Conservation (phyloP, 2,329 filamentous ascomycete genomes). For the Fusarium sp. region DNA sequence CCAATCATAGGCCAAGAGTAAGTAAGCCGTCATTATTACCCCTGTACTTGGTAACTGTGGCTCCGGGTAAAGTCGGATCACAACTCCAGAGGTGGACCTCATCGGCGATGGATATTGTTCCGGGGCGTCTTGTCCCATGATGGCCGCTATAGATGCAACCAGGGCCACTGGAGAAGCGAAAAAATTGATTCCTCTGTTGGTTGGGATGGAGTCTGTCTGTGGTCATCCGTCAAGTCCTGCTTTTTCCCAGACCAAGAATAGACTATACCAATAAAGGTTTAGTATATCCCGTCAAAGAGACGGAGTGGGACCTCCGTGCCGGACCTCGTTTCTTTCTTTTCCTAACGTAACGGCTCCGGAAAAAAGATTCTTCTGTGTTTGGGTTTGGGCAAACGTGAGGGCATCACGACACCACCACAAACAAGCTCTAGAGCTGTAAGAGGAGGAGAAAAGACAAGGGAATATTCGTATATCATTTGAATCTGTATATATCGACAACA, state of each 20-base stretch:
- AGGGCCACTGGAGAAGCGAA: neutral
- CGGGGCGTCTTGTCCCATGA: slow-evolving; percentile 41
- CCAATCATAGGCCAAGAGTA: slow-evolving; percentile 52
- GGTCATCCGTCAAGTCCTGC: slow-evolving; percentile 1
- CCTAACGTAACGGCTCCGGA: slow-evolving; percentile 31
- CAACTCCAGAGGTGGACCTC: slow-evolving; percentile 2
- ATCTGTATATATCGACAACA: slow-evolving; percentile 18
- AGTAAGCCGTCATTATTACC: slow-evolving; percentile 24
- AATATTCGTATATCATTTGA: neutral
- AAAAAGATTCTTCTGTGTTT: slow-evolving; percentile 40
- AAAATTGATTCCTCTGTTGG: slow-evolving; percentile 1
- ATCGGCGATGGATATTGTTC: slow-evolving; percentile 25
- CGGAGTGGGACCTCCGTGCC: slow-evolving; percentile 34
- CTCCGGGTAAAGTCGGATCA: slow-evolving; percentile 53
- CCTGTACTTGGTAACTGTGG: slow-evolving; percentile 25
- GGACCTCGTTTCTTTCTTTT: slow-evolving; percentile 17
- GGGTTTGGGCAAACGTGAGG: slow-evolving; percentile 24
- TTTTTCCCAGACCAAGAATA: neutral
- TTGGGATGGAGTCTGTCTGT: neutral
- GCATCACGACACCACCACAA: slow-evolving; percentile 33
- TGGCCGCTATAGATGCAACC: neutral
- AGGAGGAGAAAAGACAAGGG: slow-evolving; percentile 1
- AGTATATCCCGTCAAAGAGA: slow-evolving; percentile 6
- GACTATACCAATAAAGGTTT: slow-evolving; percentile 12
- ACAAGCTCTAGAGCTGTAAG: slow-evolving; percentile 13